A percentile compares a stretch with the other conserved stretches of the same genome.
phyloP scores from a whole-genome alignment of 805 yeast genomes.

The Candida nemodendra region DNA sequence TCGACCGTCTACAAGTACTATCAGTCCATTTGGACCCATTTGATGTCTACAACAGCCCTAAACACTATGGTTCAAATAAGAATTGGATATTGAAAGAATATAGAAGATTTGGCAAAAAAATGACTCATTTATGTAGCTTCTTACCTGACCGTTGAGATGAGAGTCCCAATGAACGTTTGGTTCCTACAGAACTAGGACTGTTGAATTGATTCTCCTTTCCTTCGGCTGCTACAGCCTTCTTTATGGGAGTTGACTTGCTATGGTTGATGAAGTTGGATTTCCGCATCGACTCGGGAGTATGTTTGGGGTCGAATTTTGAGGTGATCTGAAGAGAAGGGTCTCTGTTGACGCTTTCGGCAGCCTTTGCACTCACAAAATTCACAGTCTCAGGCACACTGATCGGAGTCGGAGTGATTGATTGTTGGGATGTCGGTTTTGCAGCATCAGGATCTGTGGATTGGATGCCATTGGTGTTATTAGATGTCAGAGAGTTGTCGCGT shows the following conservation, averaged over 20 bases:
- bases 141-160: slow-evolving; percentile 20
- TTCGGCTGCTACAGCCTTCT: slow-evolving; percentile 33
- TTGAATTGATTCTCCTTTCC: slow-evolving; percentile 13
- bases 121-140: slow-evolving; percentile 24
- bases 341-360: slow-evolving; percentile 55
- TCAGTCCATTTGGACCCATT: no score
- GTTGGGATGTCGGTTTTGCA: slow-evolving; percentile 4
- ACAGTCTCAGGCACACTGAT: slow-evolving; percentile 26
- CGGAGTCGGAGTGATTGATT: slow-evolving; percentile 13
- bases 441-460: slow-evolving; percentile 5
- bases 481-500: neutral
- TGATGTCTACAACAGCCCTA: no score
- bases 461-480: neutral
- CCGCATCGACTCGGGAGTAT: slow-evolving; percentile 53
- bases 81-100: no score
- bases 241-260: slow-evolving; percentile 62
- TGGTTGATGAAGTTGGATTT: slow-evolving; percentile 59
- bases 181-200: slow-evolving; percentile 11
- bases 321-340: slow-evolving; percentile 39
- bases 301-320: slow-evolving; percentile 53
- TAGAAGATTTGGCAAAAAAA: no score
- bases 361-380: slow-evolving; percentile 61
- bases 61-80: no score
- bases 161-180: slow-evolving; percentile 26
- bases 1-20: slow-evolving; percentile 3